Evolutionary conservation across 2,329 filamentous ascomycete species (phyloP).

Genomic region (Grosmannia clavigera): DNA sequence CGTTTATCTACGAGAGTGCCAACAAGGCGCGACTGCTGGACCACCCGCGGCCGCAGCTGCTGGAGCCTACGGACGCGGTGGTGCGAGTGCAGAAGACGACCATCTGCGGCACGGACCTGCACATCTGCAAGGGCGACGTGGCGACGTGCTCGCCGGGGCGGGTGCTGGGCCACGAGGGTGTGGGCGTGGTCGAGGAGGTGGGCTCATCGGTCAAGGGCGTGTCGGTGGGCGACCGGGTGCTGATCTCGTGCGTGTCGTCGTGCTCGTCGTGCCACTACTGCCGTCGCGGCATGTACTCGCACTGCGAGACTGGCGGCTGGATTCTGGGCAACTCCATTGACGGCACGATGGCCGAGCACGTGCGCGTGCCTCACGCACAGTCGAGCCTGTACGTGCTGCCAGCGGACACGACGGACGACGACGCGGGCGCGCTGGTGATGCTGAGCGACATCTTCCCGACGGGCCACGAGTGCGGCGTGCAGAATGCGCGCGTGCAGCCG

Average conservation of each 20-base stretch:
- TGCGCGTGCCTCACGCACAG: constrained; percentile 37
- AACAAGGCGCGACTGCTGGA: constrained; percentile 26
- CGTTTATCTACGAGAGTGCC: constrained; percentile 28
- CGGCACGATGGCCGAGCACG: constrained; percentile 45
- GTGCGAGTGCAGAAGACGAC: constrained; percentile 34
- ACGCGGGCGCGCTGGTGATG: constrained; percentile 30
- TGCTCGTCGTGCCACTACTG: constrained; percentile 41
- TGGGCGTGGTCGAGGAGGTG: constrained; percentile 32
- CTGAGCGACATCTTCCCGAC: constrained; percentile 46
- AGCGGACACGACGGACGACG: constrained; percentile 20
- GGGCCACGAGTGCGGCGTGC: constrained; percentile 39
- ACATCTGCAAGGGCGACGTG: constrained; percentile 42
- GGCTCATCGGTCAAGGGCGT: constrained; percentile 33
- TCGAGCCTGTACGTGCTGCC: constrained; percentile 34
- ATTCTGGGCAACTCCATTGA: constrained; percentile 38
- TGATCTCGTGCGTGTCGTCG: constrained; percentile 37
- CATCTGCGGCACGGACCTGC: constrained; percentile 43
- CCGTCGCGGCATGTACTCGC: constrained; percentile 35
- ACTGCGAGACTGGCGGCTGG: constrained; percentile 43
- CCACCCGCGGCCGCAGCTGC: constrained; percentile 27
- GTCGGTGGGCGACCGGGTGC: constrained; percentile 35
- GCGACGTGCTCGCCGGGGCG: constrained; percentile 31
- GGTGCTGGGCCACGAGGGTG: constrained; percentile 40
- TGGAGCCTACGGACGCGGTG: constrained; percentile 32
- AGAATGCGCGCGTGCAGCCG: constrained; percentile 37